Base-by-base conservation (phyloP, 2,329 filamentous ascomycete species). In the Sarocladium kiliense region DNA sequence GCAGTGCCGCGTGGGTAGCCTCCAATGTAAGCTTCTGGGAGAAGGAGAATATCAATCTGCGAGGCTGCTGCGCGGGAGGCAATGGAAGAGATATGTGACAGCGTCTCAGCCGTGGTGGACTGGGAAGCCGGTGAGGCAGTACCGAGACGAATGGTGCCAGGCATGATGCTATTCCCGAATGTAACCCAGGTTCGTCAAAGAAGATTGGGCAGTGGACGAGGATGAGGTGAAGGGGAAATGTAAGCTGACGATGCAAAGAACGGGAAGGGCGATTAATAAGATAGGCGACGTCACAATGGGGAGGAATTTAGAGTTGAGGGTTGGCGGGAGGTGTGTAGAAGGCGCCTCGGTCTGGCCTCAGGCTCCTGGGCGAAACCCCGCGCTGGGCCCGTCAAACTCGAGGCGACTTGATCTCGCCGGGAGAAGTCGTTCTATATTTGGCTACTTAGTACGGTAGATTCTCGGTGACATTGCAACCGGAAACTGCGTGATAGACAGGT, bases 21-120 rank as follows among this genome's bases (percentile, higher is more conserved):
- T 47, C 93, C 93, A 1, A 97, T 79, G 66, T 91, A 96, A 21
- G 92, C 92, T 74, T 97, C 92, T 0, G 93, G 93, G 58, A 97
- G 92, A 54, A 97, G 83, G 26, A 97, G 78, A 51, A 97, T 78
- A 67, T 94, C 77, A 37, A 82, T 72, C 2, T 65, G 62, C 55
- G 73, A 65, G 1, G 68, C 62, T 3, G 85, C 81, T n/a, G 91
- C 91, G 34, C 77, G 72, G 23, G 72, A 73, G 32, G 88, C 85
- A 14, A 88, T 83, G 11, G 68, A 62, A 63, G 85, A 78, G 53
- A 96, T 80, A 34, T 86, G 80, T 6, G 71, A 64, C 55, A 96
- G 80, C 1, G 91, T 95, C 32, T 79, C 74, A 23, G 72, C 51
- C 1, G 76, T 78, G 16, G 77, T 79, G 53, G 74, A 59, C 55